These are phyloP conservation scores for Fusarium sp. DNA, from an alignment of 2,329 filamentous ascomycete species.

Conservation along the genomic window DNA sequence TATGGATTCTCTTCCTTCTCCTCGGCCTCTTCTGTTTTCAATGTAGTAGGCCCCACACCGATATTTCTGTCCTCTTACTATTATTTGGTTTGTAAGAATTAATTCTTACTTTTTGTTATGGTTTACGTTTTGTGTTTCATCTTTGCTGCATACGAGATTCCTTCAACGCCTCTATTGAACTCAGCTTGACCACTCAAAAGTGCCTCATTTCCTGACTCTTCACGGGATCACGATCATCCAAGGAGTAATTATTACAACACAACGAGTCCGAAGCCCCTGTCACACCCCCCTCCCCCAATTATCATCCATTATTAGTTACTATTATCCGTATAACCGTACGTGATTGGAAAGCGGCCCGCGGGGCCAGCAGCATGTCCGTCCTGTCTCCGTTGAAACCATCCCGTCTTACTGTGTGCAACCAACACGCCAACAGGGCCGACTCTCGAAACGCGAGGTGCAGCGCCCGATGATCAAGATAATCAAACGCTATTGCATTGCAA, in stretches of 20 bases:
- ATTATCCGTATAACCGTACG: neutral
- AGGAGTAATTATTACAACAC: neutral
- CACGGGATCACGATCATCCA: neutral
- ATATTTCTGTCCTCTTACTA: neutral
- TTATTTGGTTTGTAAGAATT: neutral
- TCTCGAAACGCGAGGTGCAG: constrained; percentile 9
- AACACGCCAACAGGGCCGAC: constrained; percentile 33
- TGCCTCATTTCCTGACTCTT: neutral
- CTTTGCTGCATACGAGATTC: neutral
- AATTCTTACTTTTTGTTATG: neutral
- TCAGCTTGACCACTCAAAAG: neutral
- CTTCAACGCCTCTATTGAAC: neutral
- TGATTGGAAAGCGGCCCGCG: constrained; percentile 3
- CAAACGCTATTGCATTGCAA: neutral
- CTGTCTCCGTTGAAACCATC: constrained; percentile 32
- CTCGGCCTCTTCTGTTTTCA: constrained; percentile 24
- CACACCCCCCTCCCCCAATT: neutral
- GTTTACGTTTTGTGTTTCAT: neutral
- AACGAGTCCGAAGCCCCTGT: neutral
- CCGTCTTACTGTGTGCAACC: constrained; percentile 30
- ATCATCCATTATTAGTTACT: neutral
- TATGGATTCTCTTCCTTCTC: neutral
- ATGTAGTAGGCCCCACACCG: constrained; percentile 15
- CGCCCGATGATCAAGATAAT: constrained; percentile 36
- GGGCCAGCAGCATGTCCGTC: constrained; percentile 22